A percentile compares a stretch with the other conserved stretches of the same genome.
These are phyloP conservation scores for Ascochyta koolunga DNA, from an alignment of 2,329 filamentous ascomycete species.

Conservation along the genomic window DNA sequence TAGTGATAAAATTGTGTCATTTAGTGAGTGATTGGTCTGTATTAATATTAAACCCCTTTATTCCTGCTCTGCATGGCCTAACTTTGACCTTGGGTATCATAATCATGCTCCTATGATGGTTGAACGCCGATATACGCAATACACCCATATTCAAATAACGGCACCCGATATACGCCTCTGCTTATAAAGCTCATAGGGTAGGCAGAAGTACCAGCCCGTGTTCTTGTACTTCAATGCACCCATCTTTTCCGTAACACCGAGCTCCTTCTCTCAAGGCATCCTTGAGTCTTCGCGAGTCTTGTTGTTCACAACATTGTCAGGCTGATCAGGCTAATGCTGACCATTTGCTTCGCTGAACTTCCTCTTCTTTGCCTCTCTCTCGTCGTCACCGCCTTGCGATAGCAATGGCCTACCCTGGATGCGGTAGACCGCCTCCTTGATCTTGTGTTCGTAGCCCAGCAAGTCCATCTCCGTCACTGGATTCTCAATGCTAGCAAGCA, in stretches of 20 bases:
- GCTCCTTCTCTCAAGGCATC: background rate
- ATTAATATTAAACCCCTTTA: background rate
- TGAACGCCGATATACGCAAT: background rate
- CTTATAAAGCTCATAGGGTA: background rate
- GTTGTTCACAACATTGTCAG: background rate
- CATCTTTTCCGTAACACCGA: too few species aligned
- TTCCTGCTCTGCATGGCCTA: background rate
- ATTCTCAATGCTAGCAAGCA: slow-evolving; percentile 88
- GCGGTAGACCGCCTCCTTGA: slow-evolving; percentile 79
- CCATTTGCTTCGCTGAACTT: slow-evolving; percentile 37
- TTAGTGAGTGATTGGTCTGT: too few species aligned
- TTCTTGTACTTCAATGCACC: background rate
- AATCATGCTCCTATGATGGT: background rate
- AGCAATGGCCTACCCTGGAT: slow-evolving; percentile 54
- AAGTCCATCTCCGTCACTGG: slow-evolving; percentile 84
- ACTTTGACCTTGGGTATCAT: background rate
- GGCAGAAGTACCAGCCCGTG: background rate
- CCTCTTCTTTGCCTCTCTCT: slow-evolving; percentile 42
- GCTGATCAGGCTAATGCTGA: slow-evolving; percentile 7
- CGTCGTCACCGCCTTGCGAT: slow-evolving; percentile 24
- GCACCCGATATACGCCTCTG: background rate
- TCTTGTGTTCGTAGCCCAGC: slow-evolving; percentile 69
- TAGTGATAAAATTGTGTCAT: too few species aligned
- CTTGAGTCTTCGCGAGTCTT: background rate
- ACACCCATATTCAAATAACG: background rate